Conservation (phyloP, 2,329 filamentous ascomycete species). For the Colletotrichum theobromicola region DNA sequence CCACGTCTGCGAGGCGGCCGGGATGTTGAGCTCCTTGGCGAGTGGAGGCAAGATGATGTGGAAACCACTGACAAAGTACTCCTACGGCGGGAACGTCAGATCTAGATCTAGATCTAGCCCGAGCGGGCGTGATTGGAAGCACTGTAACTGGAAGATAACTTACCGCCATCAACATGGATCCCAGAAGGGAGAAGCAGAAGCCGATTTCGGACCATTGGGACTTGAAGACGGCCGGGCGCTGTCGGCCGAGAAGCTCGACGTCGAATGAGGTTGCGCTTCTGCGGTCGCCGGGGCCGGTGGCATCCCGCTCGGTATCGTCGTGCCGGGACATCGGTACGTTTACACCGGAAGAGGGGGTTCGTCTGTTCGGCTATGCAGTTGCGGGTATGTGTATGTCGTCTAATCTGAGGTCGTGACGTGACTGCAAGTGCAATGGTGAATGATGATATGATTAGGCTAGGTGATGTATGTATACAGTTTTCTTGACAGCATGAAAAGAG, state of each 20-base stretch:
- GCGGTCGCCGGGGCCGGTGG: background rate
- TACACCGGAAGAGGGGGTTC: background rate
- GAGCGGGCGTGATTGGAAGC: background rate
- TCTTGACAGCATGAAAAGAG: background rate
- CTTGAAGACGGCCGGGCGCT: constrained; percentile 62
- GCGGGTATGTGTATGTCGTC: background rate
- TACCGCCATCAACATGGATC: constrained; percentile 66
- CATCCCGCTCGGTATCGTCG: constrained; percentile 15
- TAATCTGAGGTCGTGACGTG: background rate
- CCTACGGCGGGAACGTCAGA: constrained; percentile 39
- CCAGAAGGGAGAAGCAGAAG: constrained; percentile 67
- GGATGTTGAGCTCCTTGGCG: constrained; percentile 66
- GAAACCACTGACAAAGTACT: constrained; percentile 82
- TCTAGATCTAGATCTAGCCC: background rate
- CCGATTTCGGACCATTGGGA: constrained; percentile 60
- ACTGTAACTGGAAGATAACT: constrained; percentile 10
- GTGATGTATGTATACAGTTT: background rate
- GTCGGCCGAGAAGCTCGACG: constrained; percentile 66
- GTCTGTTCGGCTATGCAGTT: background rate
- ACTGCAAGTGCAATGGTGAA: background rate
- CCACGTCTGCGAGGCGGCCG: constrained; percentile 66
- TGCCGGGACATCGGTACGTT: background rate
- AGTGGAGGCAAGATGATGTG: constrained; percentile 74
- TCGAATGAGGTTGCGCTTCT: constrained; percentile 26
- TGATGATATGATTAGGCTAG: background rate